Conservation (phyloP, 352 stramenopile species). For the Pythium scleroteichum region DNA sequence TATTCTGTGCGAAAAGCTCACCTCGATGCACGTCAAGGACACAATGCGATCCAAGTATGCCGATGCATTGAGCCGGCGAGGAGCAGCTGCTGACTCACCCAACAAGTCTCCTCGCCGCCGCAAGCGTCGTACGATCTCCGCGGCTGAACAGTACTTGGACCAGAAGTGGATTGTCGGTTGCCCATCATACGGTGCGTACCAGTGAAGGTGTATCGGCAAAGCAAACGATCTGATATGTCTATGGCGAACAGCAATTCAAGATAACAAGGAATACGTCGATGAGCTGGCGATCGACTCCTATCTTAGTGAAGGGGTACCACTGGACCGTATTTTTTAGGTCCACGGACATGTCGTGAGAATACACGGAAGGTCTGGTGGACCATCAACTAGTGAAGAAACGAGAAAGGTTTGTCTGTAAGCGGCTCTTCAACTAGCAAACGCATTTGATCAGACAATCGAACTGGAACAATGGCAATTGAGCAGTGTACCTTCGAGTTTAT, state of each 20-base stretch:
- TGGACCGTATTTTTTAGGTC: constrained; percentile 62
- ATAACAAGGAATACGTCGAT: constrained; percentile 84
- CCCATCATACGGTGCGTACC: constrained; percentile 68
- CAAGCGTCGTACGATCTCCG: constrained; percentile 41
- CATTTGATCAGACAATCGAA: neutral
- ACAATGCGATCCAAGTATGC: constrained; percentile 50
- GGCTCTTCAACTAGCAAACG: constrained; percentile 2
- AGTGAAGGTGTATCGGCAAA: no score
- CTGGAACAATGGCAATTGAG: neutral
- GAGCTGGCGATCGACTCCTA: constrained; percentile 78
- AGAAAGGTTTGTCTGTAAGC: neutral
- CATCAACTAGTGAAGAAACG: constrained; percentile 6
- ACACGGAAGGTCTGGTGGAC: no score
- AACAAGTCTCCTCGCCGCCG: constrained; percentile 31
- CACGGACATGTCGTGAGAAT: neutral
- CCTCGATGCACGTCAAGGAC: constrained; percentile 30
- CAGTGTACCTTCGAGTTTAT: constrained; percentile 56
- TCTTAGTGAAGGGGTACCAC: constrained; percentile 54
- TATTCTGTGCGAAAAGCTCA: constrained; percentile 57
- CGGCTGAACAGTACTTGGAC: constrained; percentile 49
- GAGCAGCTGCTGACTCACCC: constrained; percentile 12
- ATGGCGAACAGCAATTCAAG: constrained; percentile 66
- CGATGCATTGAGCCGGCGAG: constrained; percentile 40
- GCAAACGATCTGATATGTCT: no score
- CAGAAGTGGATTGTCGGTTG: constrained; percentile 71